Conservation (phyloP, 257 asterid species). For the Sherardia arvensis region DNA sequence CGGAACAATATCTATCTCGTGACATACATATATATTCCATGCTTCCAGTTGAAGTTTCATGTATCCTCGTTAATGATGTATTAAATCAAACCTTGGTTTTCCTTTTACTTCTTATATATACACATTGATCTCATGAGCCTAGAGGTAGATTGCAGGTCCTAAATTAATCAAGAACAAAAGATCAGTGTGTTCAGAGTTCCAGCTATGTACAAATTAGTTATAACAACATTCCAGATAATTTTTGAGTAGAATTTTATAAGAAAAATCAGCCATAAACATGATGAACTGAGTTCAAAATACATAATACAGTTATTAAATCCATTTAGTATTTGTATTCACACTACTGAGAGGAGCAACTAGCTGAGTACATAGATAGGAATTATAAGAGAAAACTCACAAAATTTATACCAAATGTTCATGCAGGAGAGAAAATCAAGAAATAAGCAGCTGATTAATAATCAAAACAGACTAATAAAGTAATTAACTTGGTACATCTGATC, state of each 20-base stretch:
- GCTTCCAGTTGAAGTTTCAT: background rate
- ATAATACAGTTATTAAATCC: background rate
- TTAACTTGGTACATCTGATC: slow-evolving; percentile 13
- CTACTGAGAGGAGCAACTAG: background rate
- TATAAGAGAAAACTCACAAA: background rate
- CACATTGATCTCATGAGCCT: background rate
- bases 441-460: background rate
- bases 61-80: background rate
- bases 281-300: background rate
- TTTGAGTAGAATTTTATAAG: too few species aligned
- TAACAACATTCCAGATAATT: too few species aligned
- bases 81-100: background rate
- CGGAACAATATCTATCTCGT: background rate
- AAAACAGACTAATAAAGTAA: background rate
- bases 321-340: background rate
- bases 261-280: background rate
- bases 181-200: too few species aligned
- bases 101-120: too few species aligned
- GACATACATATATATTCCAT: background rate
- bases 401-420: background rate
- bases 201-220: too few species aligned
- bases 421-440: background rate
- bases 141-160: too few species aligned
- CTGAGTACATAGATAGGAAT: background rate
- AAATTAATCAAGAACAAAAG: background rate